Percentiles rank a stretch among this genome's conserved stretches.
Conservation (phyloP, 2,329 filamentous ascomycete genomes). For the Neofusicoccum ribis region DNA sequence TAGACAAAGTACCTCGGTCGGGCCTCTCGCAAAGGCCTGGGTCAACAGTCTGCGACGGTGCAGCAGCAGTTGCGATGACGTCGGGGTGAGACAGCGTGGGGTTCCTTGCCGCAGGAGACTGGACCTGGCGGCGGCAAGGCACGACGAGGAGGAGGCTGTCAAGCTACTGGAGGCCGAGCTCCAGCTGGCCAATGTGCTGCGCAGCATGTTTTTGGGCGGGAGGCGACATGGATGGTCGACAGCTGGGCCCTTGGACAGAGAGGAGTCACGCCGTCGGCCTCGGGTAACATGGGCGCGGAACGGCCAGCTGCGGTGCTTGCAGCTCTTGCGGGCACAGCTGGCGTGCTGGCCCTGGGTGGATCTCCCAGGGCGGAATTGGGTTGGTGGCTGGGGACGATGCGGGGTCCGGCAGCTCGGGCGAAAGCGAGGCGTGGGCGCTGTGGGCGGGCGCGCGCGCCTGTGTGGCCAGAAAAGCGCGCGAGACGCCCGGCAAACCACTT, state of each 20-base stretch:
- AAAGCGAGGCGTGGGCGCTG: no score
- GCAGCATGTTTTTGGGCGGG: constrained; percentile 1
- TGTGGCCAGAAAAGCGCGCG: no score
- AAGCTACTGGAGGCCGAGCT: not conserved
- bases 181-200: not conserved
- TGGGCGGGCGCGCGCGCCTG: no score
- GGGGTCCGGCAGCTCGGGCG: not conserved
- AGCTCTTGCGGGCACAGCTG: no score
- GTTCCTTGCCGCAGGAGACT: not conserved
- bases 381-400: not conserved
- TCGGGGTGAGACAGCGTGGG: not conserved
- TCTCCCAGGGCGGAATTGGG: not conserved
- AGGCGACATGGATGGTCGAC: constrained; percentile 3
- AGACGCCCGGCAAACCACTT: not conserved
- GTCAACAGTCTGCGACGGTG: constrained; percentile 28
- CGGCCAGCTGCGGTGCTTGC: not conserved
- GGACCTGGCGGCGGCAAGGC: not conserved
- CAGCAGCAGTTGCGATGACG: not conserved
- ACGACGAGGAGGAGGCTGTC: not conserved
- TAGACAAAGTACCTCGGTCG: constrained; percentile 32
- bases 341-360: not conserved
- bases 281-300: not conserved
- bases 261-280: not conserved
- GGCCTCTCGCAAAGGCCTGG: constrained; percentile 34
- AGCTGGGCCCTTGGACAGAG: not conserved